Conservation (phyloP, 1,284 basidiomycete species). For the Malassezia vespertilionis region DNA sequence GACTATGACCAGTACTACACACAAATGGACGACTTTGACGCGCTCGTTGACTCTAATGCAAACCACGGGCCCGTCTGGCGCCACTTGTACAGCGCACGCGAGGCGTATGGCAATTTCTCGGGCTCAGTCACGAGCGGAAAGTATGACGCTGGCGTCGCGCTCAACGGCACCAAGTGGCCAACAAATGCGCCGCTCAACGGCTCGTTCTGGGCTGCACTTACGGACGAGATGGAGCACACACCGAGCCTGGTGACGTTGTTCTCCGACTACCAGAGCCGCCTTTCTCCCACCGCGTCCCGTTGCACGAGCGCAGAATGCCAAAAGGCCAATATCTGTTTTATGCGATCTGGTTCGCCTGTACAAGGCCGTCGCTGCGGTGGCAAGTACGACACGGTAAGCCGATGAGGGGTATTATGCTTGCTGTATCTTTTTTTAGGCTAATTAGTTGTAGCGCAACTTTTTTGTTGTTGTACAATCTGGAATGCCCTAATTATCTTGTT, state of each 20-base stretch:
- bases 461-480: too few relatives aligned
- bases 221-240: slow-evolving; percentile 56
- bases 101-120: slow-evolving; percentile 56
- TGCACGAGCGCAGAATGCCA: slow-evolving; percentile 52
- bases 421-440: not conserved
- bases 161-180: slow-evolving; percentile 52
- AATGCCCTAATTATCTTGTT: too few relatives aligned
- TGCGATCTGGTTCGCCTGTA: slow-evolving; percentile 59
- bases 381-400: slow-evolving; percentile 50
- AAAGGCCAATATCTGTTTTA: slow-evolving; percentile 65
- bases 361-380: slow-evolving; percentile 55
- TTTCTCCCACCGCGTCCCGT: slow-evolving; percentile 49
- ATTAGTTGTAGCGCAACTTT: not conserved
- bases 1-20: slow-evolving; percentile 44
- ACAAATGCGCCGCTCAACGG: slow-evolving; percentile 62
- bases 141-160: slow-evolving; percentile 6
- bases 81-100: slow-evolving; percentile 62
- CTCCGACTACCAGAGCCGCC: slow-evolving; percentile 62
- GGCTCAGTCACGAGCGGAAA: slow-evolving; percentile 3
- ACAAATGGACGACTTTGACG: slow-evolving; percentile 23
- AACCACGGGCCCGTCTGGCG: slow-evolving; percentile 57
- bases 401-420: not conserved
- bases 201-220: slow-evolving; percentile 71
- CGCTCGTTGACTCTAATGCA: slow-evolving; percentile 47
- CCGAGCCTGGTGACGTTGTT: slow-evolving; percentile 58